Evolutionary conservation across 192 early-diverging fungal genomes (phyloP).

Genomic region (Backusella westeae): DNA sequence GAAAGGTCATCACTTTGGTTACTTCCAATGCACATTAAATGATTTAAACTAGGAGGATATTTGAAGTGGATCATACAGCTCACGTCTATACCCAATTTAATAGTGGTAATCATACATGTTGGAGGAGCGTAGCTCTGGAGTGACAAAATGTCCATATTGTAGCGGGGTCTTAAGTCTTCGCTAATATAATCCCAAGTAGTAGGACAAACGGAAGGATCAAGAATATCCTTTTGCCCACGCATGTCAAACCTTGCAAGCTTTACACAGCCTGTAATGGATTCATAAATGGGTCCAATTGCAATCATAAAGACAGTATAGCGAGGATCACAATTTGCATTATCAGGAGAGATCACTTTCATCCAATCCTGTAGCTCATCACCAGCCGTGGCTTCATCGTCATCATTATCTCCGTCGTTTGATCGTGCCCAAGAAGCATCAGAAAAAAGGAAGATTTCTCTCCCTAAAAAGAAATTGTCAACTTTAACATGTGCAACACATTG

Average conservation of each 20-base stretch:
- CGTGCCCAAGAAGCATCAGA: constrained; percentile 14
- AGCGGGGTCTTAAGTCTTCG: background rate
- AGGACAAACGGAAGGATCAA: constrained; percentile 15
- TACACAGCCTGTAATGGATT: constrained; percentile 4
- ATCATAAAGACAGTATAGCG: constrained; percentile 26
- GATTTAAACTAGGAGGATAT: constrained; percentile 22
- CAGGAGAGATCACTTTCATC: constrained; percentile 18
- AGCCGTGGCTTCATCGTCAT: background rate
- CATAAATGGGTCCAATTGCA: constrained; percentile 15
- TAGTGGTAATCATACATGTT: constrained; percentile 1
- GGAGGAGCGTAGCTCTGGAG: background rate
- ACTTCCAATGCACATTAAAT: constrained; percentile 24
- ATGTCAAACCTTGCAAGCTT: background rate
- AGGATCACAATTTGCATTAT: background rate
- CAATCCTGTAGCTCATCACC: constrained; percentile 9
- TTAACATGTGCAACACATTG: constrained; percentile 24
- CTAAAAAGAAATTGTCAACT: constrained; percentile 20
- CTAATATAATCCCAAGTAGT: constrained; percentile 10
- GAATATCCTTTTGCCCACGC: constrained; percentile 1
- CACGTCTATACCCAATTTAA: constrained; percentile 16
- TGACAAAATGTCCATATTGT: background rate
- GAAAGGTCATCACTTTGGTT: constrained; percentile 24
- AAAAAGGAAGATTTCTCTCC: constrained; percentile 27
- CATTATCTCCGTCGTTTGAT: background rate
- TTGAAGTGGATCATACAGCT: constrained; percentile 29